Percentiles rank a stretch among this genome's conserved stretches.
Conservation (phyloP, 805 yeast species). For the Candida chauliodis region DNA sequence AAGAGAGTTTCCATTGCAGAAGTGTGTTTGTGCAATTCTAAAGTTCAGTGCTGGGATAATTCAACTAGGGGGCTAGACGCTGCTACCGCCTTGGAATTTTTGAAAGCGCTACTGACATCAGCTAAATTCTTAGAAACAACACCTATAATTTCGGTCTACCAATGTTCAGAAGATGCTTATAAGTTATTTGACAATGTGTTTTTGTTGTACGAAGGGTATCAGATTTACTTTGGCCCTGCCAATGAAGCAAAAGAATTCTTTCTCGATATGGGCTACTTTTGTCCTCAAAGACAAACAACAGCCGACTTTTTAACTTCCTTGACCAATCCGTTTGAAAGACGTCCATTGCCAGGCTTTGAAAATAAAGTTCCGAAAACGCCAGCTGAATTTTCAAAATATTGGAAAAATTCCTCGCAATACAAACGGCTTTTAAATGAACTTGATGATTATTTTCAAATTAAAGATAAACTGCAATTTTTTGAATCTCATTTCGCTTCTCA, state of each 20-base stretch:
- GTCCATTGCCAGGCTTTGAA: background rate
- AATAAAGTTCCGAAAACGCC: background rate
- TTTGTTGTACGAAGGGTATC: background rate
- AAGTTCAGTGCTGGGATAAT: background rate
- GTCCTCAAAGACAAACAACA: background rate
- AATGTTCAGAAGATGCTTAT: background rate
- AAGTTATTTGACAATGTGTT: background rate
- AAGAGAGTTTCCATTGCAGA: background rate
- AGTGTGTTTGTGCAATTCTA: background rate
- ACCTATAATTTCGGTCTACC: background rate
- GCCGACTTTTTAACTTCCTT: background rate
- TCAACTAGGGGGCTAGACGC: background rate
- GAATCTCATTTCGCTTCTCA: constrained; percentile 34
- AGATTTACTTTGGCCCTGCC: background rate
- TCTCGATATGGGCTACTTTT: background rate
- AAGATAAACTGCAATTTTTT: constrained; percentile 16
- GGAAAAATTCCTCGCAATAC: constrained; percentile 55
- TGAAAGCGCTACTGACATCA: background rate
- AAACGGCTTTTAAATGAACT: constrained; percentile 35
- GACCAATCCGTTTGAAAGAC: background rate
- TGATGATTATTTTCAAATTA: constrained; percentile 33
- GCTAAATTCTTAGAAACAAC: background rate
- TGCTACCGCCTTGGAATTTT: background rate
- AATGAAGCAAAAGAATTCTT: background rate
- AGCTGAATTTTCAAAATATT: constrained; percentile 24